Evolutionary conservation across 1,284 basidiomycete genomes (phyloP).

Genomic region (Cerioporus squamosus): DNA sequence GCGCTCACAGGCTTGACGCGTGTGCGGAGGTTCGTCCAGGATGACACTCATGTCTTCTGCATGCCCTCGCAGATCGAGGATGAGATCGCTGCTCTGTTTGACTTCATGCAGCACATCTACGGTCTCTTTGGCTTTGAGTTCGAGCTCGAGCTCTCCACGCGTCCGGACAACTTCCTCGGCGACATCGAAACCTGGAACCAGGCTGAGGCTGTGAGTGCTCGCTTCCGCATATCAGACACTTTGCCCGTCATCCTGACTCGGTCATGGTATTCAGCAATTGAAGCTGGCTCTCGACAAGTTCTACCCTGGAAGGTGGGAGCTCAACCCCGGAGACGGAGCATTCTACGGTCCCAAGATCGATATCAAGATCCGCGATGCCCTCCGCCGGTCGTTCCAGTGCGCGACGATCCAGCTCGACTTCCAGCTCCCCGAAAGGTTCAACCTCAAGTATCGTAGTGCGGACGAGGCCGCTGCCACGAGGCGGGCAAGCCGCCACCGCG

Average conservation of each 20-base stretch:
- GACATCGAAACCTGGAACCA: constrained; percentile 88
- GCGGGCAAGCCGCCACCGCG: constrained; percentile 58
- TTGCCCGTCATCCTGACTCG: background rate
- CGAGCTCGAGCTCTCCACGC: constrained; percentile 93
- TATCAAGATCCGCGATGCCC: constrained; percentile 94
- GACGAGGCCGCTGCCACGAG: constrained; percentile 62
- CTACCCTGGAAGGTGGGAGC: constrained; percentile 90
- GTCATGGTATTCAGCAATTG: constrained; percentile 65
- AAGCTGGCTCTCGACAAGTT: constrained; percentile 84
- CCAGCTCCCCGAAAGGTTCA: constrained; percentile 98
- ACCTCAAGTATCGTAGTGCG: constrained; percentile 88
- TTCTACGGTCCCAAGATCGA: constrained; percentile 99
- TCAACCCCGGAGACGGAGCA: constrained; percentile 97
- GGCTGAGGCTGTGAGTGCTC: constrained; percentile 73
- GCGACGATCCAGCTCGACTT: constrained; percentile 99
- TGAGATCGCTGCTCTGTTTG: constrained; percentile 88
- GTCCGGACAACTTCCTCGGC: constrained; percentile 95
- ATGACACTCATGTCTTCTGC: constrained; percentile 98
- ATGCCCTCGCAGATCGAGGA: constrained; percentile 91
- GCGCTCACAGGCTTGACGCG: constrained; percentile 93
- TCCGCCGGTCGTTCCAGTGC: constrained; percentile 95
- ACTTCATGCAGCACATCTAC: constrained; percentile 95
- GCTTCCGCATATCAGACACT: background rate
- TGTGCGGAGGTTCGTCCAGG: constrained; percentile 95
- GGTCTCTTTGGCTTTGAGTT: constrained; percentile 98